These are phyloP conservation scores for Microdochium trichocladiopsis DNA, from an alignment of 2,329 filamentous ascomycete genomes.

Conservation along the genomic window DNA sequence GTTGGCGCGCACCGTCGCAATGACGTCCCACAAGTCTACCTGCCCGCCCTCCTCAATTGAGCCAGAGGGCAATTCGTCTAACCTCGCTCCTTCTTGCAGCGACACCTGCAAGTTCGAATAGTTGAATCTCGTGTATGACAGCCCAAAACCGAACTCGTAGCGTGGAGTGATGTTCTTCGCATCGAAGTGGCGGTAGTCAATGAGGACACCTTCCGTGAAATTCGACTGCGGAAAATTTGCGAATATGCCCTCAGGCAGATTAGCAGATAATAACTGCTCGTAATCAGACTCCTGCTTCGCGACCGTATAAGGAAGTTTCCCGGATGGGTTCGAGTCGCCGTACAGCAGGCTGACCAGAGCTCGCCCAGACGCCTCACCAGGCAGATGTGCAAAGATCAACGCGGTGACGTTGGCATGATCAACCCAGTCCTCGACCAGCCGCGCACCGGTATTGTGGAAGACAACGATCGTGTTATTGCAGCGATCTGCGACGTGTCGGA, in stretches of 20 bases:
- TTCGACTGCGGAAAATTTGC: conserved; percentile 42
- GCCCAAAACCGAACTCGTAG: conserved; percentile 49
- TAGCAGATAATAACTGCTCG: conserved; percentile 30
- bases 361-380: conserved; percentile 55
- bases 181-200: conserved; percentile 51
- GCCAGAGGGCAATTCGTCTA: conserved; percentile 28
- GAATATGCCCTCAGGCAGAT: conserved; percentile 40
- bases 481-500: conserved; percentile 47
- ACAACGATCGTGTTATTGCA: conserved; percentile 59
- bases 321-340: conserved; percentile 48
- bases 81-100: conserved; percentile 16
- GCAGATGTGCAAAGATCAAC: conserved; percentile 56
- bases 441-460: conserved; percentile 56
- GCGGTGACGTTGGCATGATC: conserved; percentile 59
- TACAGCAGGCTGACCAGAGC: conserved; percentile 50
- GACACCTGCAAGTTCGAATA: conserved; percentile 34
- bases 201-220: conserved; percentile 42
- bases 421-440: conserved; percentile 53
- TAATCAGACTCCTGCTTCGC: conserved; percentile 51
- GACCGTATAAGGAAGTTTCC: conserved; percentile 55
- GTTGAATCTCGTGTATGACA: conserved; percentile 48
- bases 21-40: conserved; percentile 37
- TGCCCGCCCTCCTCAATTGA: conserved; percentile 34
- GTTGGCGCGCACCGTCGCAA: conserved; percentile 29
- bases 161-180: conserved; percentile 36